Percentiles rank a stretch among this genome's conserved stretches.
Evolutionary conservation across 306 rosid genomes (phyloP).

Genomic region (Lablab purpureus): DNA sequence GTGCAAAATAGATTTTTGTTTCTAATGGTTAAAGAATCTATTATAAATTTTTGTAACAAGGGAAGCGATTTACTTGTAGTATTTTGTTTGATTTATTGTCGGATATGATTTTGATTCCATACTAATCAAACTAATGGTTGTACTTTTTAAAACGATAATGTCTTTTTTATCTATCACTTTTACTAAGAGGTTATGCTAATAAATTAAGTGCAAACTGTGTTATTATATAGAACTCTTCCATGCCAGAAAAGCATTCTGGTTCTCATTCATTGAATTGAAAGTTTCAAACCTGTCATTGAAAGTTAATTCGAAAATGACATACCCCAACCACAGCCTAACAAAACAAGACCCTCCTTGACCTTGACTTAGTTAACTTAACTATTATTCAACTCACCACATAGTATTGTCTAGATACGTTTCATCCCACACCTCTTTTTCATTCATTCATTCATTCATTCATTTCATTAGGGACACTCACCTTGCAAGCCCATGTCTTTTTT

Average conservation of each 20-base stretch:
- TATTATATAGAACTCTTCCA: not conserved
- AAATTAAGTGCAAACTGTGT: not conserved
- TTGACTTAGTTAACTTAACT: not conserved
- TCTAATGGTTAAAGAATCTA: no score
- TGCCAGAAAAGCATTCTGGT: not conserved
- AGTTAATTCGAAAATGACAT: not conserved
- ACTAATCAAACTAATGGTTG: no score
- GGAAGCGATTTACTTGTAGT: no score
- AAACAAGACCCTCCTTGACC: not conserved
- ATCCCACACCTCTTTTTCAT: not conserved
- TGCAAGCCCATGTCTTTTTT: not conserved
- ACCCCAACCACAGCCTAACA: not conserved
- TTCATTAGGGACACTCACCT: not conserved
- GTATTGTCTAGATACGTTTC: not conserved
- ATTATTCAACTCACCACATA: not conserved
- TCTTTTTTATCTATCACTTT: no score
- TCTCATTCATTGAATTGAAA: conserved; percentile 24
- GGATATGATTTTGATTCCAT: no score
- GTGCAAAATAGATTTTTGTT: no score
- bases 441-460: conserved; percentile 6
- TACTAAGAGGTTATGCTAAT: not conserved
- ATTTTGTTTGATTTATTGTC: no score
- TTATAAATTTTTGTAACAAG: no score
- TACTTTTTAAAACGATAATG: no score
- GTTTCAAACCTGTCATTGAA: not conserved